Evolutionary conservation across 2,329 filamentous ascomycete species (phyloP).

Genomic region (Diaporthe vaccinii): DNA sequence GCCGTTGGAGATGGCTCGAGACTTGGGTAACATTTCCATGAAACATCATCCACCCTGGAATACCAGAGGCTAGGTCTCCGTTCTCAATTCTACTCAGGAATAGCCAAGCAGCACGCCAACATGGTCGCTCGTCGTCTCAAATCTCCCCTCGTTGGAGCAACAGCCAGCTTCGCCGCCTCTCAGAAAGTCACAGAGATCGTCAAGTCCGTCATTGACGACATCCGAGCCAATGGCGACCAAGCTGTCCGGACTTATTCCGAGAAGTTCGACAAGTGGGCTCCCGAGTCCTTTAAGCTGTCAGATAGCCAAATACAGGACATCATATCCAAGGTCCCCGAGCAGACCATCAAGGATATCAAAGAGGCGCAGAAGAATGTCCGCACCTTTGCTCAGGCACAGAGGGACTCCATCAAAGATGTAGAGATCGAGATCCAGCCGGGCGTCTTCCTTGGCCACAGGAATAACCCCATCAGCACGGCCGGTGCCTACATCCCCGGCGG

Average conservation of each 20-base stretch:
- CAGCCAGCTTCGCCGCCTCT: slow-evolving; percentile 35
- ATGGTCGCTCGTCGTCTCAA: slow-evolving; percentile 40
- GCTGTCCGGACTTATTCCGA: slow-evolving; percentile 64
- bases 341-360: slow-evolving; percentile 56
- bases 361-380: slow-evolving; percentile 64
- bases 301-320: slow-evolving; percentile 57
- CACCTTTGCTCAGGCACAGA: slow-evolving; percentile 62
- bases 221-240: slow-evolving; percentile 60
- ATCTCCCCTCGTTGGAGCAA: slow-evolving; percentile 33
- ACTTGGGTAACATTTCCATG: not conserved
- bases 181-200: slow-evolving; percentile 53
- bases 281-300: slow-evolving; percentile 62
- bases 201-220: slow-evolving; percentile 60
- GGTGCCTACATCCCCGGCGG: slow-evolving; percentile 66
- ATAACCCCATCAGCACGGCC: slow-evolving; percentile 60
- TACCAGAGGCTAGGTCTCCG: not conserved
- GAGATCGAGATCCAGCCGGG: slow-evolving; percentile 65
- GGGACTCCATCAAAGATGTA: slow-evolving; percentile 61
- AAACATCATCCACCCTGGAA: not conserved
- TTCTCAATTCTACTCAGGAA: not conserved
- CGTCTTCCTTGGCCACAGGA: slow-evolving; percentile 64
- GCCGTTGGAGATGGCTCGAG: slow-evolving; percentile 13
- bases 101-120: not conserved
- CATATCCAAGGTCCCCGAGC: slow-evolving; percentile 58
- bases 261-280: slow-evolving; percentile 68